A percentile compares a stretch with the other conserved stretches of the same genome.
Evolutionary conservation across 2,329 filamentous ascomycete genomes (phyloP).

Genomic region (Aspergillus luchuensis): DNA sequence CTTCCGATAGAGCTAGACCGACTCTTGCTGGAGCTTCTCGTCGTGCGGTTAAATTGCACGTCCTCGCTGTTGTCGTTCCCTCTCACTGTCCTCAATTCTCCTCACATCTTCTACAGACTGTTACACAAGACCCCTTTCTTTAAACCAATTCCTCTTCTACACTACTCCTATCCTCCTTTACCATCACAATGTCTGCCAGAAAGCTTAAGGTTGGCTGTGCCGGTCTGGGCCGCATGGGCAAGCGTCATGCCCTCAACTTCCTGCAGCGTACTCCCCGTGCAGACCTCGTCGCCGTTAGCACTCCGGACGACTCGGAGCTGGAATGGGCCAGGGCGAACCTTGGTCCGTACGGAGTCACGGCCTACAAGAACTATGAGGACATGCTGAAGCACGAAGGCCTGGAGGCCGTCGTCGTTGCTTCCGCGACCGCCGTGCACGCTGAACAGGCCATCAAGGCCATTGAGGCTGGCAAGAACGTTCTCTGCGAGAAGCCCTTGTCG

Average conservation of each 20-base stretch:
- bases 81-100: neutral
- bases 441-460: slow-evolving; percentile 62
- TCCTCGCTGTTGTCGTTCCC: neutral
- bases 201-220: slow-evolving; percentile 46
- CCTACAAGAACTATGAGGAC: slow-evolving; percentile 59
- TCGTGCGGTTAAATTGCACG: slow-evolving; percentile 12
- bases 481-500: slow-evolving; percentile 58
- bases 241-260: slow-evolving; percentile 54
- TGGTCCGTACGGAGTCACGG: slow-evolving; percentile 53
- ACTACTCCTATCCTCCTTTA: neutral
- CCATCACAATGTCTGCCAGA: slow-evolving; percentile 3
- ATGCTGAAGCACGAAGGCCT: slow-evolving; percentile 59
- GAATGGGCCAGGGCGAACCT: slow-evolving; percentile 56
- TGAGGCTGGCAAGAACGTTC: slow-evolving; percentile 55
- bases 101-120: neutral
- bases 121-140: neutral
- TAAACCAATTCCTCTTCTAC: neutral
- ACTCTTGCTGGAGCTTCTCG: slow-evolving; percentile 10
- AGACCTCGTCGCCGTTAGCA: slow-evolving; percentile 53
- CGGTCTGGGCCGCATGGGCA: slow-evolving; percentile 55
- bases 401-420: slow-evolving; percentile 58
- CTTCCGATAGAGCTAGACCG: slow-evolving; percentile 13
- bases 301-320: slow-evolving; percentile 49
- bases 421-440: slow-evolving; percentile 58
- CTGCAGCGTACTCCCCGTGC: slow-evolving; percentile 51